Evolutionary conservation across 2,329 filamentous ascomycete genomes (phyloP).

Genomic region (Fusarium sp.): DNA sequence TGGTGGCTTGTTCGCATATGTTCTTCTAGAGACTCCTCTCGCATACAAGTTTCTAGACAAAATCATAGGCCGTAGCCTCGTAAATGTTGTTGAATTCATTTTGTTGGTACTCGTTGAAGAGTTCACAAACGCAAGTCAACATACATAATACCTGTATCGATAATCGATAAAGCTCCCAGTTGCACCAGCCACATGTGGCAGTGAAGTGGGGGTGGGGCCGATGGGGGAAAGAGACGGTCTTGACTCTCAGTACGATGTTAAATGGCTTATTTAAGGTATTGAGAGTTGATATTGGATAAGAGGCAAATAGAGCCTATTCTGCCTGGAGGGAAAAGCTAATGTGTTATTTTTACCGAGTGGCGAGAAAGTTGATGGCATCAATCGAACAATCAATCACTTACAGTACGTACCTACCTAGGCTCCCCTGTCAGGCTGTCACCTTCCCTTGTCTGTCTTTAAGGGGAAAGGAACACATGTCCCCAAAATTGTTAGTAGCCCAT

Average conservation of each 20-base stretch:
- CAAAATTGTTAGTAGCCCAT: constrained; percentile 36
- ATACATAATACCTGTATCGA: no score
- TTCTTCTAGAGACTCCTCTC: neutral
- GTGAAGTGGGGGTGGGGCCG: constrained; percentile 32
- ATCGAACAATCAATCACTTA: no score
- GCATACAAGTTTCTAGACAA: neutral
- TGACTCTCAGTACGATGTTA: no score
- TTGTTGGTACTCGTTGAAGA: neutral
- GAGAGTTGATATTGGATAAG: no score
- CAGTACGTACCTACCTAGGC: no score
- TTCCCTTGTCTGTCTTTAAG: constrained; percentile 20
- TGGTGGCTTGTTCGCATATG: constrained; percentile 44
- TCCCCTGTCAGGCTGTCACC: constrained; percentile 1
- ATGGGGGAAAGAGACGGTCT: constrained; percentile 9
- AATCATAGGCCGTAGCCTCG: constrained; percentile 22
- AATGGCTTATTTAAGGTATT: no score
- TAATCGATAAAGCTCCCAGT: constrained; percentile 18
- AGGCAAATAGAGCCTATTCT: no score
- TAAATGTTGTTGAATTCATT: constrained; percentile 18
- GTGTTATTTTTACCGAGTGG: no score
- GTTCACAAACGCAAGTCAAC: neutral
- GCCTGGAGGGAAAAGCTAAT: no score
- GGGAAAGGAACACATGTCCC: constrained; percentile 48
- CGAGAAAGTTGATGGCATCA: no score
- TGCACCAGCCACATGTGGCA: constrained; percentile 25